Percentiles rank a stretch among this genome's conserved stretches.
These are phyloP conservation scores for Silene vulgaris DNA, from an alignment of 179 eudicot genomes.

Conservation along the genomic window DNA sequence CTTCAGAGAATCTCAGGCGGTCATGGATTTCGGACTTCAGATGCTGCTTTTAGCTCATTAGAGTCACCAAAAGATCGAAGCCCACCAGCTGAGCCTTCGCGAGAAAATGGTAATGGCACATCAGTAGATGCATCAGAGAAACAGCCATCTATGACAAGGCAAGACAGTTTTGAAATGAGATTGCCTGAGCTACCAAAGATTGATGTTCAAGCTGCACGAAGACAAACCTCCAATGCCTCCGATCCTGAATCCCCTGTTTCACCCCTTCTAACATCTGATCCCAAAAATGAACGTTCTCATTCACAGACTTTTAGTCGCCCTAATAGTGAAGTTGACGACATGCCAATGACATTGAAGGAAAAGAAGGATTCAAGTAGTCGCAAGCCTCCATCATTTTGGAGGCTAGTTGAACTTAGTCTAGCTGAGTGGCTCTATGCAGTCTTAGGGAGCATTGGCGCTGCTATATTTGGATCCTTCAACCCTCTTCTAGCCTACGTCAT, in stretches of 20 bases:
- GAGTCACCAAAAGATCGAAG: slow-evolving; percentile 78
- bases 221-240: slow-evolving; percentile 53
- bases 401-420: slow-evolving; percentile 92
- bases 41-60: slow-evolving; percentile 62
- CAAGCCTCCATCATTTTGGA: slow-evolving; percentile 83
- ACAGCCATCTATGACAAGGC: slow-evolving; percentile 80
- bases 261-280: slow-evolving; percentile 96
- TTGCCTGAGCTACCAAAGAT: slow-evolving; percentile 87
- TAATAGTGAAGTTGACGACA: slow-evolving; percentile 52
- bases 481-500: slow-evolving; percentile 96
- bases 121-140: slow-evolving; percentile 50
- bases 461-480: slow-evolving; percentile 93
- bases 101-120: slow-evolving; percentile 77
- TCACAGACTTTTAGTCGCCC: slow-evolving; percentile 97
- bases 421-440: slow-evolving; percentile 99
- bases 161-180: slow-evolving; percentile 94
- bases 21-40: slow-evolving; percentile 57
- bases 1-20: slow-evolving; percentile 74
- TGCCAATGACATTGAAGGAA: slow-evolving; percentile 40
- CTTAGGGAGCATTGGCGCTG: slow-evolving; percentile 95
- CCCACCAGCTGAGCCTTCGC: slow-evolving; percentile 74
- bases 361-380: slow-evolving; percentile 33
- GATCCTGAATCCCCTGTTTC: slow-evolving; percentile 99
- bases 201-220: slow-evolving; percentile 61
- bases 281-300: slow-evolving; percentile 92